Conservation (phyloP, 2,329 filamentous ascomycete genomes). For the Camptophora hylomeconis region DNA sequence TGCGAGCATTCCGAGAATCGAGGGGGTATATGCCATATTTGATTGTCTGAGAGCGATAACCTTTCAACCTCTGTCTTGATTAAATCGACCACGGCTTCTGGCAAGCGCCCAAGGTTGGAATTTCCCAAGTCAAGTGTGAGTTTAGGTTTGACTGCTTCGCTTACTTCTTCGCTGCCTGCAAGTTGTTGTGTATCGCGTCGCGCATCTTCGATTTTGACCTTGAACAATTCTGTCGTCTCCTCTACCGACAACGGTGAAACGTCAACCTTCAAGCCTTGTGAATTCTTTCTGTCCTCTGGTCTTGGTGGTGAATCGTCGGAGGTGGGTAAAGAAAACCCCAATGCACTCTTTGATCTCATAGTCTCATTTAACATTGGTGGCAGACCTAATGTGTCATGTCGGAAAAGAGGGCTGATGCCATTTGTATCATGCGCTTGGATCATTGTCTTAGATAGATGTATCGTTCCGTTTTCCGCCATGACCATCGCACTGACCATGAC, state of each 20-base stretch:
- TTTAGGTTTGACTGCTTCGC: slow-evolving; percentile 34
- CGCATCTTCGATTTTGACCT: slow-evolving; percentile 32
- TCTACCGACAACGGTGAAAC: slow-evolving; percentile 24
- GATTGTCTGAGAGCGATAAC: slow-evolving; percentile 38
- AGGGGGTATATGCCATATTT: slow-evolving; percentile 35
- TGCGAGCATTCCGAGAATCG: slow-evolving; percentile 36
- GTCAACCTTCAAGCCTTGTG: slow-evolving; percentile 5
- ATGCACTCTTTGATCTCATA: no score
- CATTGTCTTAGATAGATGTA: no score
- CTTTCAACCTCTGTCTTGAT: slow-evolving; percentile 42
- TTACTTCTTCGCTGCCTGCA: slow-evolving; percentile 32
- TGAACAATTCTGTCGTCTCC: slow-evolving; percentile 33
- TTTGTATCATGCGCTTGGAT: no score
- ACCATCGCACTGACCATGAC: no score
- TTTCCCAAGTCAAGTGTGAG: slow-evolving; percentile 39
- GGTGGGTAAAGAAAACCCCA: background rate
- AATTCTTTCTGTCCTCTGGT: slow-evolving; percentile 2
- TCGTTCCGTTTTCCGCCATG: no score
- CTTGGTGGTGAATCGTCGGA: slow-evolving; percentile 8
- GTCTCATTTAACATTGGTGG: no score
- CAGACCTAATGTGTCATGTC: no score
- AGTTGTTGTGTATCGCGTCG: slow-evolving; percentile 34
- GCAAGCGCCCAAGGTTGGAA: slow-evolving; percentile 34
- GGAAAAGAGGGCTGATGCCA: no score
- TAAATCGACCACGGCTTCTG: slow-evolving; percentile 36